Evolutionary conservation across 192 early-diverging fungal species (phyloP).

Genomic region (Podila horticola): DNA sequence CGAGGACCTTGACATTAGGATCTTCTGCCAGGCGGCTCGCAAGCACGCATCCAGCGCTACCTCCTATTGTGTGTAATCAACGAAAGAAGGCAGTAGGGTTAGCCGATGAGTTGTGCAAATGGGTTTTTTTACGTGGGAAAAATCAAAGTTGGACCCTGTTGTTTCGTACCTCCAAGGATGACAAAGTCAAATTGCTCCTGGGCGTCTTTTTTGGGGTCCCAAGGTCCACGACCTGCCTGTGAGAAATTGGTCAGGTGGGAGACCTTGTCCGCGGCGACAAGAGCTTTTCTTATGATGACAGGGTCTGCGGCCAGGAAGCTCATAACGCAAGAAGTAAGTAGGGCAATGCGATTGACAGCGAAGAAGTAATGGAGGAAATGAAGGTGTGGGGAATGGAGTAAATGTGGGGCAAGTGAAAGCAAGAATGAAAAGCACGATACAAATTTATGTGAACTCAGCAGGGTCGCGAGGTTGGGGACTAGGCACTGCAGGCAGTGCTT

Average conservation of each 20-base stretch:
- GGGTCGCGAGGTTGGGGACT: too few species aligned
- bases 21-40: slow-evolving; percentile 40
- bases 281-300: background rate
- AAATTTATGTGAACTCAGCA: too few species aligned
- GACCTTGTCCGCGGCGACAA: slow-evolving; percentile 6
- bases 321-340: background rate
- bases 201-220: slow-evolving; percentile 23
- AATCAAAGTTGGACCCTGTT: background rate
- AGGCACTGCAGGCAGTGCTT: too few species aligned
- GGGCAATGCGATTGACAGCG: background rate
- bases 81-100: background rate
- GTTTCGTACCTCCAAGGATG: slow-evolving; percentile 24
- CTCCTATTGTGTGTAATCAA: slow-evolving; percentile 10
- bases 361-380: background rate
- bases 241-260: slow-evolving; percentile 15
- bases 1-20: slow-evolving; percentile 34
- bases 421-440: too few species aligned
- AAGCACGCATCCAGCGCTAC: slow-evolving; percentile 44
- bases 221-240: slow-evolving; percentile 27
- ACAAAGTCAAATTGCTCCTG: slow-evolving; percentile 37
- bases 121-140: background rate
- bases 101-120: background rate
- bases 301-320: slow-evolving; percentile 18
- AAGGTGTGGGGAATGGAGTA: background rate
- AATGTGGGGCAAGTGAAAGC: background rate